Evolutionary conservation across 2,329 filamentous ascomycete species (phyloP).

Genomic region (Claviceps arundinis): DNA sequence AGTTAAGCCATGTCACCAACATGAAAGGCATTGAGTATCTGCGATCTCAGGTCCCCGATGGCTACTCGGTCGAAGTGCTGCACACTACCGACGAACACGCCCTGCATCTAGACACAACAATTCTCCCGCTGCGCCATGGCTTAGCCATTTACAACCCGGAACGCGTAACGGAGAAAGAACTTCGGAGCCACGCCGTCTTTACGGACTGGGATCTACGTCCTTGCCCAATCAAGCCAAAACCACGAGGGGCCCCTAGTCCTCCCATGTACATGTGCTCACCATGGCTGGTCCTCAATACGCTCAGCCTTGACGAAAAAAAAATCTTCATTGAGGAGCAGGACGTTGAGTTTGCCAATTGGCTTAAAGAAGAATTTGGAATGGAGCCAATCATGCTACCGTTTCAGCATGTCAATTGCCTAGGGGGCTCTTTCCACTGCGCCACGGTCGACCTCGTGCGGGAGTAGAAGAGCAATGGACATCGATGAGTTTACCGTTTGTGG

Average conservation of each 20-base stretch:
- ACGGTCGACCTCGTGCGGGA: constrained; percentile 11
- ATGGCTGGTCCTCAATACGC: constrained; percentile 16
- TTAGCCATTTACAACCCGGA: constrained; percentile 16
- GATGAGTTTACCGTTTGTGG: too few relatives aligned
- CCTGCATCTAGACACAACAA: constrained; percentile 21
- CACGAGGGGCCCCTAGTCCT: constrained; percentile 6
- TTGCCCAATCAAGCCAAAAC: constrained; percentile 11
- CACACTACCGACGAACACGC: constrained; percentile 13
- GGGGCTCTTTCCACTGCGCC: constrained; percentile 20
- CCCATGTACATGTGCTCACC: constrained; percentile 15
- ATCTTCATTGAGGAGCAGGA: constrained; percentile 16
- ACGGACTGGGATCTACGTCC: constrained; percentile 15
- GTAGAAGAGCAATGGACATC: not conserved
- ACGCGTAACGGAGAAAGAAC: constrained; percentile 11
- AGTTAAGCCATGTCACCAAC: constrained; percentile 21
- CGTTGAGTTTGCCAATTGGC: constrained; percentile 9
- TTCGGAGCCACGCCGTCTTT: constrained; percentile 14
- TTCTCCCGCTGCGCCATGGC: constrained; percentile 16
- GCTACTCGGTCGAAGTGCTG: constrained; percentile 17
- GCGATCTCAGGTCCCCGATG: constrained; percentile 10
- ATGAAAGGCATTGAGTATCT: constrained; percentile 18
- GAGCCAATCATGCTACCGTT: constrained; percentile 14
- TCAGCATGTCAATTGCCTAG: constrained; percentile 18
- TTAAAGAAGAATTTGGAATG: constrained; percentile 8
- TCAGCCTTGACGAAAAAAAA: constrained; percentile 13